These are phyloP conservation scores for Phoma sp. DNA, from an alignment of 2,329 filamentous ascomycete species.

Conservation along the genomic window DNA sequence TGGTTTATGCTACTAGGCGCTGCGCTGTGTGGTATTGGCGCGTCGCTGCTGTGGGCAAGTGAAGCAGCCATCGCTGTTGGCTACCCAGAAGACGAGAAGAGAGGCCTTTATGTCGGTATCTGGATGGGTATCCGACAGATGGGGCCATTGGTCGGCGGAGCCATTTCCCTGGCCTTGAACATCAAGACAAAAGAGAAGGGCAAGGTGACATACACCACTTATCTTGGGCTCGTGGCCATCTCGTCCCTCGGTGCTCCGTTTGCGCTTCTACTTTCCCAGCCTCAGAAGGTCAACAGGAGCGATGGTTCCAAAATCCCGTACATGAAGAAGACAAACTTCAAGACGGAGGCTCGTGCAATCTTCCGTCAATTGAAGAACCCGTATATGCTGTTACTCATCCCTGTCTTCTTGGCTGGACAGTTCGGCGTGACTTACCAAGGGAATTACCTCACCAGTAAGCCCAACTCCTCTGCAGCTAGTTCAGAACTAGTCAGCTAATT, in stretches of 20 bases:
- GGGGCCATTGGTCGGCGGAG: constrained; percentile 1
- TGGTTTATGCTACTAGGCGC: constrained; percentile 7
- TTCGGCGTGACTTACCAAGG: constrained; percentile 3
- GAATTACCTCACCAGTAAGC: constrained; percentile 7
- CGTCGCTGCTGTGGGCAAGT: constrained; percentile 4
- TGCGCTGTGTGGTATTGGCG: constrained; percentile 2
- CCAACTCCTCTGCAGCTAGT: too few relatives aligned
- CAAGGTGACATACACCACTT: constrained; percentile 6
- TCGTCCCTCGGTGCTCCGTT: neutral
- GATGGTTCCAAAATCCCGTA: constrained; percentile 5
- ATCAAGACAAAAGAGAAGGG: constrained; percentile 7
- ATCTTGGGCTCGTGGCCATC: constrained; percentile 1
- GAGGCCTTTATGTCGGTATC: constrained; percentile 3
- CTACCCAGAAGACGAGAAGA: constrained; percentile 1
- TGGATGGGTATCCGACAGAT: constrained; percentile 7
- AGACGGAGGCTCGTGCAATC: constrained; percentile 1
- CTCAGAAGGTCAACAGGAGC: constrained; percentile 5
- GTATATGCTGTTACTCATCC: constrained; percentile 4
- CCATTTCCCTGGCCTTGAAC: constrained; percentile 1
- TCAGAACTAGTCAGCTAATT: too few relatives aligned
- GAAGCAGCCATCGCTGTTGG: constrained; percentile 5
- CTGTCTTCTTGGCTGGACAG: constrained; percentile 5
- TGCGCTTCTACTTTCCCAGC: constrained; percentile 2
- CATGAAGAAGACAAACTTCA: constrained; percentile 7
- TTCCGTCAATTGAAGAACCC: constrained; percentile 3